A percentile compares a stretch with the other conserved stretches of the same genome.
These are phyloP conservation scores for Theileria sp. DNA, from an alignment of 169 alveolate species.

Conservation along the genomic window DNA sequence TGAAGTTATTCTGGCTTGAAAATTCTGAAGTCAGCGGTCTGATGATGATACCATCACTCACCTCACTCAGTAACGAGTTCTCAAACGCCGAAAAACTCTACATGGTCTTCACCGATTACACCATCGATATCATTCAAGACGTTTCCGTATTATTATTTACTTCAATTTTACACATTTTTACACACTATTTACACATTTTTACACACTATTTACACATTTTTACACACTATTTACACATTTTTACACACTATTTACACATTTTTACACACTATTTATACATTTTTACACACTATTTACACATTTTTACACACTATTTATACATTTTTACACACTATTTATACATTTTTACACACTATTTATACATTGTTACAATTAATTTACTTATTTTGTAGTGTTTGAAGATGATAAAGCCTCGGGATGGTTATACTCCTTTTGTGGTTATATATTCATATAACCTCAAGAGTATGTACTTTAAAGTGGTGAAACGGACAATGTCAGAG, in stretches of 20 bases:
- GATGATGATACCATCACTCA: constrained; percentile 52
- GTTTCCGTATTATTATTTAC: constrained; percentile 30
- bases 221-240: no score
- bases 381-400: constrained; percentile 12
- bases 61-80: constrained; percentile 25
- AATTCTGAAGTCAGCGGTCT: constrained; percentile 59
- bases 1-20: constrained; percentile 58
- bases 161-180: no score
- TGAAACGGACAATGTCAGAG: constrained; percentile 8
- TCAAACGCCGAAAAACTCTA: constrained; percentile 27
- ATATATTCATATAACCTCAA: constrained; percentile 55
- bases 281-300: no score
- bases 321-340: no score
- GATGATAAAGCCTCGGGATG: constrained; percentile 23
- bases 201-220: no score
- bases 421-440: constrained; percentile 49
- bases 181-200: no score
- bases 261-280: no score
- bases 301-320: no score
- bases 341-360: no score
- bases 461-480: constrained; percentile 65
- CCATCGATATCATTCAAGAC: constrained; percentile 60
- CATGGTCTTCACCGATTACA: constrained; percentile 50
- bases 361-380: no score
- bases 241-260: no score